Percentiles rank a stretch among this genome's conserved stretches.
Conservation (phyloP, 2,329 filamentous ascomycete genomes). For the Massarina eburnea region DNA sequence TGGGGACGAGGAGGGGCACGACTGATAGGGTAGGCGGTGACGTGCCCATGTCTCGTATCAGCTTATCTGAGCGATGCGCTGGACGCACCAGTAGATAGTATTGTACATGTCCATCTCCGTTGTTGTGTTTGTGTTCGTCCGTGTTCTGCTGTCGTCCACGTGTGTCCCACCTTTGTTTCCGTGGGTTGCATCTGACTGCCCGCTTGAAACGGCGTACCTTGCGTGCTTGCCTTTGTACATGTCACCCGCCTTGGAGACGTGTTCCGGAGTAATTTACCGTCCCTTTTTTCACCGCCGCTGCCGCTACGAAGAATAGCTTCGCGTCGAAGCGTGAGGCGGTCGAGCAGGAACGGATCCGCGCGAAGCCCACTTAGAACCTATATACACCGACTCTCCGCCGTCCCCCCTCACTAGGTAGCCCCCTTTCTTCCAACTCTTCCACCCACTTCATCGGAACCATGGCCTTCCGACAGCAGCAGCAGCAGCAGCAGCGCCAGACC, state of each 20-base stretch:
- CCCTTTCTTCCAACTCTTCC: neutral
- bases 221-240: too few relatives aligned
- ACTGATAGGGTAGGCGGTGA: neutral
- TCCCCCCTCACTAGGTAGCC: neutral
- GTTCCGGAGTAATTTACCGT: constrained; percentile 2
- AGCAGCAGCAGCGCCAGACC: constrained; percentile 38
- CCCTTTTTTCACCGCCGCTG: constrained; percentile 18
- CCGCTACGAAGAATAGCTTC: constrained; percentile 4
- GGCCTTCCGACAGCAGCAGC: constrained; percentile 44
- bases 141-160: neutral
- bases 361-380: too few relatives aligned
- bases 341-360: neutral
- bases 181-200: constrained; percentile 4
- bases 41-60: too few relatives aligned
- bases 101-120: too few relatives aligned
- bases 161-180: constrained; percentile 14
- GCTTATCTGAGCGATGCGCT: too few relatives aligned
- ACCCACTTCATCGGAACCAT: constrained; percentile 22
- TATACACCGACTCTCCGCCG: too few relatives aligned
- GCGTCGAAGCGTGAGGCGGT: constrained; percentile 22
- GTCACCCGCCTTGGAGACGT: constrained; percentile 1
- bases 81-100: too few relatives aligned
- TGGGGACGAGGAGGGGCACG: neutral
- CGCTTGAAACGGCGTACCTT: constrained; percentile 9
- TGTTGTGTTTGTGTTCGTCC: neutral